Base-by-base conservation (phyloP, 345 rosid species). In the Rubroshorea leprosula region DNA sequence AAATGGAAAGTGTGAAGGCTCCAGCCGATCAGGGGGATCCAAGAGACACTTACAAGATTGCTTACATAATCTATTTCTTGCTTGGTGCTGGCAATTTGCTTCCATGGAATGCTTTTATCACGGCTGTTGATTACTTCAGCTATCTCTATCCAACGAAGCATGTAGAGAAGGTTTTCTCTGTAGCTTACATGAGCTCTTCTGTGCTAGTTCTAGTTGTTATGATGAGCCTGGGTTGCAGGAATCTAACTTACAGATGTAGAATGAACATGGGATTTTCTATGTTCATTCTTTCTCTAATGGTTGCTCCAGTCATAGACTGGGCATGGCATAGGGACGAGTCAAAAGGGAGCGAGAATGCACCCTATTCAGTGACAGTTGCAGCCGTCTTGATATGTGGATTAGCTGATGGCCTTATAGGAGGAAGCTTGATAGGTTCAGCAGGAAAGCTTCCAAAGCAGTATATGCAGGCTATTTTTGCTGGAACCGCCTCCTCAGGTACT, bases 401-500 rank as follows among this genome's bases (percentile, higher is more conserved):
- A 63, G 96, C 94, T 17, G 99, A 89, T 74, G 99, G 97, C 6
- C 57, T 93, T 78, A 81, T 84, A 13, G 97, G 75, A 50, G 96
- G 94, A 67, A 86, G 94, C 74, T 68, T 93, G 72, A 76, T 89
- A 41, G 97, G 97, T 58, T 85, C 80, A 21, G 94, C 91, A 0
- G 97, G 91, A 58, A 86, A 82, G 69, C 88, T 93, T 56, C 99
- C 96, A 9, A 89, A 77, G 68, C 72, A 78, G 67, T 93, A 85
- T 56, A 93, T 93, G 97, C 99, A 93, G 67, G 99, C 96, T 19
- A 83, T 89, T 55, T 93, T 89, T 45, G 91, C 97, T 10, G 97
- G 97, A 61, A 93, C 94, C 58, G 97, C 94, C 60, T 89, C 96
- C 73, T 85, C 99, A 83, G 99, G 96, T 60, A 60, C 52, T 10